phyloP scores from a whole-genome alignment of 2,329 filamentous ascomycete genomes.

The Biscogniauxia sp. region DNA sequence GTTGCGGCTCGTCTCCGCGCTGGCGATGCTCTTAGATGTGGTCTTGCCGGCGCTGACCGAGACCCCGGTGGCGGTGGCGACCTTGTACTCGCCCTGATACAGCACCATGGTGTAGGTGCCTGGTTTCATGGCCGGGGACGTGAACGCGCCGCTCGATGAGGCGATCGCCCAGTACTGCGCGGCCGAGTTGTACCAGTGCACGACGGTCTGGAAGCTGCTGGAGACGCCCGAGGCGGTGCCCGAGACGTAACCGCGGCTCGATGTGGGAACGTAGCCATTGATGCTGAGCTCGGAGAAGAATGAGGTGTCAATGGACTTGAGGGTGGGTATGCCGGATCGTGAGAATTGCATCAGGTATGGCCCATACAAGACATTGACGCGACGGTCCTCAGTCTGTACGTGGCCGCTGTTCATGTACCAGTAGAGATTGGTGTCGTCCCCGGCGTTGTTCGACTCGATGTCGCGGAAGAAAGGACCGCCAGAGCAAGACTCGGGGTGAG shows the following conservation, averaged over 20 bases:
- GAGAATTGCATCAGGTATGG: constrained; percentile 63
- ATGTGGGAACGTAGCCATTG: constrained; percentile 55
- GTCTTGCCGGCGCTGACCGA: constrained; percentile 51
- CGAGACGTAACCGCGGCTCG: constrained; percentile 55
- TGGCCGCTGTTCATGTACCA: constrained; percentile 70
- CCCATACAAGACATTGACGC: constrained; percentile 60
- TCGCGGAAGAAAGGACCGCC: constrained; percentile 67
- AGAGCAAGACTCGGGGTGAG: constrained; percentile 57
- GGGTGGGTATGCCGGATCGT: constrained; percentile 52
- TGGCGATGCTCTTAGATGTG: constrained; percentile 49
- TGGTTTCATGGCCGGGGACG: constrained; percentile 64
- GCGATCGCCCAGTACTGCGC: constrained; percentile 66
- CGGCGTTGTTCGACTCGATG: constrained; percentile 64
- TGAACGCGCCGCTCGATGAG: constrained; percentile 54
- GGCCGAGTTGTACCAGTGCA: constrained; percentile 63
- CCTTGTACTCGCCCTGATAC: constrained; percentile 57
- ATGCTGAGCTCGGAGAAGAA: constrained; percentile 60
- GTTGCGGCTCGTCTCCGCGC: constrained; percentile 41
- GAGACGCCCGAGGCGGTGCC: constrained; percentile 59
- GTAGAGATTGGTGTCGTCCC: constrained; percentile 56
- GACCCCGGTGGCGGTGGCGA: constrained; percentile 46
- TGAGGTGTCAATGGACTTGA: constrained; percentile 47
- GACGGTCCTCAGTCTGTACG: constrained; percentile 58
- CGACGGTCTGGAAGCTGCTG: constrained; percentile 51
- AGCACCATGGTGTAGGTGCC: constrained; percentile 68